These are phyloP conservation scores for Crithidia fasciculata DNA, from an alignment of 208 protist species.

Conservation along the genomic window DNA sequence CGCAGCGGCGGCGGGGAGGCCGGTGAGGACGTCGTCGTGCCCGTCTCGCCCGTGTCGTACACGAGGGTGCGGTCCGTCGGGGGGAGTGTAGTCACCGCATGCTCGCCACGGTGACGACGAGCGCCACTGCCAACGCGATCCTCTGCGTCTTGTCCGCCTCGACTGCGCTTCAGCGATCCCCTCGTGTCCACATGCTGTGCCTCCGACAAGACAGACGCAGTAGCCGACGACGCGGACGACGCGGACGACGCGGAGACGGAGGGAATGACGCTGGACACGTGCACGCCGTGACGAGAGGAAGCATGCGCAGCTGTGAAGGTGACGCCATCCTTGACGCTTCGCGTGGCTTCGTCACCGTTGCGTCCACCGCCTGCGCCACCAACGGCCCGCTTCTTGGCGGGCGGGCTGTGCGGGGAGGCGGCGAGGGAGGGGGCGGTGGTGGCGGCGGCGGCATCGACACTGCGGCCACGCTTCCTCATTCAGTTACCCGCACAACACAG, in stretches of 20 bases:
- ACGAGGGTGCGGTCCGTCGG: slow-evolving; percentile 21
- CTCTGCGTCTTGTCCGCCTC: neutral
- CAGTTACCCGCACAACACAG: neutral
- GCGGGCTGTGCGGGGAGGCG: slow-evolving; percentile 8
- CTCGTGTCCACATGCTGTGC: too few relatives aligned
- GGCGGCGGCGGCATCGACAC: neutral
- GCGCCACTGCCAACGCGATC: neutral
- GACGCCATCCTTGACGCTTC: neutral
- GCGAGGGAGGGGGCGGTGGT: neutral
- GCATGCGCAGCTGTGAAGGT: neutral
- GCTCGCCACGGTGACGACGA: neutral
- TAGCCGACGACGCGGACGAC: neutral
- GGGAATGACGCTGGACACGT: neutral
- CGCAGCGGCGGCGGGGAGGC: slow-evolving; percentile 22
- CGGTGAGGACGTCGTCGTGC: neutral
- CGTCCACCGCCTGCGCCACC: neutral
- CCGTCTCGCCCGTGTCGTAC: slow-evolving; percentile 4
- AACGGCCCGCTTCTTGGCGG: slow-evolving; percentile 15
- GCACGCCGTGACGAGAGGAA: neutral
- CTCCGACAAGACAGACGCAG: neutral
- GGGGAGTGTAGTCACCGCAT: neutral
- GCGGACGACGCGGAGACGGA: slow-evolving; percentile 7
- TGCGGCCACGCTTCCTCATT: slow-evolving; percentile 21
- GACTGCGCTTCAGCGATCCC: slow-evolving; percentile 8
- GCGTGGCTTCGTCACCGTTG: too few relatives aligned